Evolutionary conservation across 257 asterid genomes (phyloP).

Genomic region (Nicotiana noctiflora): DNA sequence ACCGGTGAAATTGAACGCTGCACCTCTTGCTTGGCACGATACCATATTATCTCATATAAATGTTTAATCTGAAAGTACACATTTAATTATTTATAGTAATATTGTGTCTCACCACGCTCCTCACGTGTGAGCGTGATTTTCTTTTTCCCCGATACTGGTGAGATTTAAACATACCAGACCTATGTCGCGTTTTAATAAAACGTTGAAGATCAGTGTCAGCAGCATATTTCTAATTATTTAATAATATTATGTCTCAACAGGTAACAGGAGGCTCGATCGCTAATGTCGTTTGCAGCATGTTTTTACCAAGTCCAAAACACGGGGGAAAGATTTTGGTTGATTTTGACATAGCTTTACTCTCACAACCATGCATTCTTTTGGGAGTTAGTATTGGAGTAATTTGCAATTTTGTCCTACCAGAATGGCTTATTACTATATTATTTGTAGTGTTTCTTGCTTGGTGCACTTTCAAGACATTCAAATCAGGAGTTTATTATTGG

Average conservation of each 20-base stretch:
- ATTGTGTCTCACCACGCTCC: too few relatives aligned
- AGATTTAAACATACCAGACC: too few relatives aligned
- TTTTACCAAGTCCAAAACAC: constrained; percentile 11
- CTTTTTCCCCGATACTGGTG: too few relatives aligned
- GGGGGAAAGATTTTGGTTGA: constrained; percentile 41
- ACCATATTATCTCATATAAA: too few relatives aligned
- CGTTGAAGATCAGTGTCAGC: too few relatives aligned
- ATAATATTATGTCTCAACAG: neutral
- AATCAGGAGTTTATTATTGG: constrained; percentile 59
- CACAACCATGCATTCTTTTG: constrained; percentile 77
- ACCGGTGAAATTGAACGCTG: too few relatives aligned
- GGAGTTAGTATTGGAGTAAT: constrained; percentile 85
- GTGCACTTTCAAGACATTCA: constrained; percentile 62
- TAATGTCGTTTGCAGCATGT: constrained; percentile 38
- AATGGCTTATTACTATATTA: constrained; percentile 55
- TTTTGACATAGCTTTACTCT: constrained; percentile 60
- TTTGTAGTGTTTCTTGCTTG: constrained; percentile 63
- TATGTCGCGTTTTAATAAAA: too few relatives aligned
- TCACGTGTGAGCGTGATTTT: too few relatives aligned
- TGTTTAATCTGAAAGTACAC: too few relatives aligned
- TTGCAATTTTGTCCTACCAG: constrained; percentile 58
- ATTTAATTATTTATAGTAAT: too few relatives aligned
- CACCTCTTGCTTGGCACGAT: too few relatives aligned
- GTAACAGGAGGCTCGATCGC: constrained; percentile 67
- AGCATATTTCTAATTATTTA: neutral